phyloP scores from a whole-genome alignment of 2,329 filamentous ascomycete species.

The Fusarium algeriense region DNA sequence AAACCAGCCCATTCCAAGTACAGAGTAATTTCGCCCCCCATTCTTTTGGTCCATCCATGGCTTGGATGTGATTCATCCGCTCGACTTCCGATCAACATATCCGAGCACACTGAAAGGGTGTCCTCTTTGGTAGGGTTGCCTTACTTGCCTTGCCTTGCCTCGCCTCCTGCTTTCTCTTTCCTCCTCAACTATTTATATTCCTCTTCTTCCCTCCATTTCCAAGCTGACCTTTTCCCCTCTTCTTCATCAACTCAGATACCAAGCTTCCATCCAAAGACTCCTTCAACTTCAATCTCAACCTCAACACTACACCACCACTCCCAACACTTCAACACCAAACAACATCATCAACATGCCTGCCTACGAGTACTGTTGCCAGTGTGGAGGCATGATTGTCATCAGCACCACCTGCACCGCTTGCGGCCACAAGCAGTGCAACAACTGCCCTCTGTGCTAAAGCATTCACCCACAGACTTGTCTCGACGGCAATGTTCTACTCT shows the following conservation, averaged over 20 bases:
- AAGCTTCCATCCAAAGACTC: neutral
- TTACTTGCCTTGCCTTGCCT: neutral
- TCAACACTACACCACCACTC: slow-evolving; percentile 4
- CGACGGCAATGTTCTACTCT: slow-evolving; percentile 10
- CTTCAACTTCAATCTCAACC: neutral
- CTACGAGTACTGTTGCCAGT: slow-evolving; percentile 67
- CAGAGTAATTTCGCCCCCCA: slow-evolving; percentile 12
- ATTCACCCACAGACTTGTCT: slow-evolving; percentile 9
- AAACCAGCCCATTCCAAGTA: slow-evolving; percentile 6
- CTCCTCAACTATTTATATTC: slow-evolving; percentile 41
- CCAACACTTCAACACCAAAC: slow-evolving; percentile 8
- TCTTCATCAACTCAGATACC: slow-evolving; percentile 6
- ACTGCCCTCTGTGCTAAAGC: slow-evolving; percentile 56
- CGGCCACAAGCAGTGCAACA: slow-evolving; percentile 62
- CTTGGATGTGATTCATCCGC: neutral
- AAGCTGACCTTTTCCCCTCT: neutral
- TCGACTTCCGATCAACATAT: slow-evolving; percentile 30
- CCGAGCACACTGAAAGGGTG: slow-evolving; percentile 21
- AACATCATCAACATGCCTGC: slow-evolving; percentile 55
- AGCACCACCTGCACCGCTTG: slow-evolving; percentile 66
- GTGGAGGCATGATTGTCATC: slow-evolving; percentile 68
- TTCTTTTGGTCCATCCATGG: neutral
- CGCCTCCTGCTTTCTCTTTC: neutral
- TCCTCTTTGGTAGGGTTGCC: slow-evolving; percentile 6
- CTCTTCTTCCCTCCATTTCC: slow-evolving; percentile 24